Conservation (phyloP, 169 alveolate genomes). For the Sarcocystis neurona region DNA sequence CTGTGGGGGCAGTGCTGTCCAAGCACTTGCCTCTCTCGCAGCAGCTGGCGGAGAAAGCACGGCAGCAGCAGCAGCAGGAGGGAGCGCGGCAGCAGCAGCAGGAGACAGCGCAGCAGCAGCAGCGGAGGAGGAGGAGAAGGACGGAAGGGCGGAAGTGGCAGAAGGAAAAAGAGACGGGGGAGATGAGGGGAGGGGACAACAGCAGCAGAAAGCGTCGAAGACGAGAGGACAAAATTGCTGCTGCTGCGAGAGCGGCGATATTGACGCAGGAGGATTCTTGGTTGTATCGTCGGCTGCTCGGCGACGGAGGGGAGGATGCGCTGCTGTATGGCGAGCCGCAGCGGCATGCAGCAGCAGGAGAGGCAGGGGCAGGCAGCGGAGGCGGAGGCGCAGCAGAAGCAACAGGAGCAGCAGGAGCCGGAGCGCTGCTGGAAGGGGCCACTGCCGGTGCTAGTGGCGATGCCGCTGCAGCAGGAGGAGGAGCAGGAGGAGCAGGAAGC, state of each 20-base stretch:
- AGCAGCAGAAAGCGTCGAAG: neutral
- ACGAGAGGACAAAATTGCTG: too few relatives aligned
- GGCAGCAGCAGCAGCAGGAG: neutral
- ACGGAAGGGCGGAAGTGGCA: too few relatives aligned
- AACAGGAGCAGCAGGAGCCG: neutral
- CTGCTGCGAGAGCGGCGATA: neutral
- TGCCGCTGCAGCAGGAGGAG: neutral
- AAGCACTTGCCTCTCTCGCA: conserved; percentile 4
- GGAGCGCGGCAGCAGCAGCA: neutral
- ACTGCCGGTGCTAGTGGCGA: neutral
- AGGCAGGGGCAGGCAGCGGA: neutral
- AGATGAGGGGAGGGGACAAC: neutral
- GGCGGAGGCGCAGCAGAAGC: neutral
- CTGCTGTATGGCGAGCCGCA: too few relatives aligned
- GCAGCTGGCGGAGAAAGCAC: neutral
- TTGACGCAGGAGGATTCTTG: conserved; percentile 11
- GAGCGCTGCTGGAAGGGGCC: neutral
- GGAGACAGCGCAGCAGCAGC: neutral
- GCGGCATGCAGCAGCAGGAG: too few relatives aligned
- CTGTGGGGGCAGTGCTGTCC: conserved; percentile 32
- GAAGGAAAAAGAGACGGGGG: too few relatives aligned
- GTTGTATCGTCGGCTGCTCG: conserved; percentile 10
- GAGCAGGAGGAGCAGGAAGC: neutral
- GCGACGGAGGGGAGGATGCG: neutral
- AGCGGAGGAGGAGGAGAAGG: too few relatives aligned